Evolutionary conservation across 2,329 filamentous ascomycete genomes (phyloP).

Genomic region (Pestalotiopsis sp.): DNA sequence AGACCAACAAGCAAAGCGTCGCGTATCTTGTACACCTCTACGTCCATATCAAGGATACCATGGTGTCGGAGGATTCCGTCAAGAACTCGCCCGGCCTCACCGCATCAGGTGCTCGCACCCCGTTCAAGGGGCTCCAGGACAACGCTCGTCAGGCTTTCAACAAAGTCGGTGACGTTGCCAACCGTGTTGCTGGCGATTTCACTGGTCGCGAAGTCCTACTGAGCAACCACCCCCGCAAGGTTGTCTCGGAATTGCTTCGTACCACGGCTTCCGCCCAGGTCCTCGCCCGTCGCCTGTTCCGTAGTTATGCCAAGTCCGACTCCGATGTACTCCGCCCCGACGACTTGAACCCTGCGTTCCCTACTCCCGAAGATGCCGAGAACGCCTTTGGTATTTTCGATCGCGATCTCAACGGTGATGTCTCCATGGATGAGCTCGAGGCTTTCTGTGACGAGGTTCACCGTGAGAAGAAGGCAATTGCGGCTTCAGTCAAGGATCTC

Average conservation of each 20-base stretch:
- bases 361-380: constrained; percentile 82
- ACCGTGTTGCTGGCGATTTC: constrained; percentile 70
- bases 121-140: constrained; percentile 71
- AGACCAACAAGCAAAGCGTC: constrained; percentile 90
- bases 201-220: constrained; percentile 75
- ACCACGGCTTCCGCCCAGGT: constrained; percentile 77
- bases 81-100: constrained; percentile 44
- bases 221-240: constrained; percentile 76
- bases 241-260: constrained; percentile 76
- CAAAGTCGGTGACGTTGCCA: constrained; percentile 66
- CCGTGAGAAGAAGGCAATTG: constrained; percentile 92
- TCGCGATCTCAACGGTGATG: constrained; percentile 95
- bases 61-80: constrained; percentile 56
- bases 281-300: constrained; percentile 83
- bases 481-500: constrained; percentile 90
- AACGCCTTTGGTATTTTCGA: constrained; percentile 92
- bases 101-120: constrained; percentile 70
- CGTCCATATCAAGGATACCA: constrained; percentile 76
- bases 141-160: constrained; percentile 80
- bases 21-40: constrained; percentile 27
- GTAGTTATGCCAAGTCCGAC: constrained; percentile 77
- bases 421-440: constrained; percentile 93
- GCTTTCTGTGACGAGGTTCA: constrained; percentile 93
- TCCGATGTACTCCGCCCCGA: constrained; percentile 77
- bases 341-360: constrained; percentile 79